Conservation (phyloP, 2,329 filamentous ascomycete genomes). For the Nigrospora oryzae region DNA sequence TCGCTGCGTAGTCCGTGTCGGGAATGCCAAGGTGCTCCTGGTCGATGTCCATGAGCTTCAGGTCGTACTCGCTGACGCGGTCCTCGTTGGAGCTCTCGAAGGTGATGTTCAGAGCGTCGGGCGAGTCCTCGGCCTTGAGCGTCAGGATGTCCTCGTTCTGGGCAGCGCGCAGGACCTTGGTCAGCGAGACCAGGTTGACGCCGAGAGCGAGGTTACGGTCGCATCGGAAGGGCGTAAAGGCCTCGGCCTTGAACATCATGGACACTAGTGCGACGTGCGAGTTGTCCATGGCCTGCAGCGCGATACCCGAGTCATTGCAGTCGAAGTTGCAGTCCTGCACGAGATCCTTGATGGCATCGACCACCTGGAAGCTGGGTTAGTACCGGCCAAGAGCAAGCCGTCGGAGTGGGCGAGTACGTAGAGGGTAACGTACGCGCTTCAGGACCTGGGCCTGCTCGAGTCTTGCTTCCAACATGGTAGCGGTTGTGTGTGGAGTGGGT, state of each 20-base stretch:
- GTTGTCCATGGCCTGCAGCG: conserved; percentile 99
- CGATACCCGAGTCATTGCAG: conserved; percentile 99
- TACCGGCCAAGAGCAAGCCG: neutral
- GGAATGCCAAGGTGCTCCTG: conserved; percentile 98
- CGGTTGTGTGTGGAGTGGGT: conserved; percentile 4
- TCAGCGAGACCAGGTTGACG: conserved; percentile 92
- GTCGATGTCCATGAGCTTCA: conserved; percentile 99
- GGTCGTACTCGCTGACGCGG: conserved; percentile 95
- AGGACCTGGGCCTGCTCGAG: conserved; percentile 88
- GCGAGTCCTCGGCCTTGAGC: conserved; percentile 92
- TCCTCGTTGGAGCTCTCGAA: conserved; percentile 89
- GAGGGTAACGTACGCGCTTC: conserved; percentile 65
- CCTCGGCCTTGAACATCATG: conserved; percentile 95
- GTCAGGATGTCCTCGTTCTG: conserved; percentile 93
- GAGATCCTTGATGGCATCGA: conserved; percentile 98
- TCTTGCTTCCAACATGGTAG: conserved; percentile 87
- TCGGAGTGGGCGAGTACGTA: neutral
- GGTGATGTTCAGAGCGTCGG: conserved; percentile 88
- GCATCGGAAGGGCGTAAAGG: conserved; percentile 92
- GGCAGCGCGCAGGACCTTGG: conserved; percentile 91
- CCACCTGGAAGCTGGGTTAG: conserved; percentile 52
- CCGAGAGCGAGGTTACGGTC: conserved; percentile 98
- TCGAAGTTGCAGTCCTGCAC: conserved; percentile 99
- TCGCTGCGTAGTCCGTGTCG: conserved; percentile 95
- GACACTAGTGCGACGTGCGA: conserved; percentile 97